Base-by-base conservation (phyloP, 2,329 filamentous ascomycete genomes). In the Claviceps africana region DNA sequence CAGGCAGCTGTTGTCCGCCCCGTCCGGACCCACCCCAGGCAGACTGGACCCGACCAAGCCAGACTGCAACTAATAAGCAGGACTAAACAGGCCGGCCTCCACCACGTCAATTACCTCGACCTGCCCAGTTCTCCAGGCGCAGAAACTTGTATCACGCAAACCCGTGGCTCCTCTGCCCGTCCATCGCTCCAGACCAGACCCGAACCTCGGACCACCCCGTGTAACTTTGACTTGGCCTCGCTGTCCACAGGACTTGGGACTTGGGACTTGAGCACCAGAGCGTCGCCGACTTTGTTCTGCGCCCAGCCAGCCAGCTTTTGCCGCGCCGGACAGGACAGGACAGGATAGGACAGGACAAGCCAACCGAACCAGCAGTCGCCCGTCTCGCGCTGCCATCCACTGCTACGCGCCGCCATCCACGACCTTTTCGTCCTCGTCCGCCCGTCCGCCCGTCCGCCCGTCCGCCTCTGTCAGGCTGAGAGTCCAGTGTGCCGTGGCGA, bases 101-200 rank as follows among this genome's bases (percentile, higher is more conserved):
- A 25, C 22, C 42, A 22, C 53, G 48, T 55, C 53, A 53, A 48
- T 51, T 54, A 51, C 50, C 52, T 55, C 52, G 45, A 39, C 44
- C 48, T 50, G 53, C 51, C 51, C 51, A 51, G 39, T 51, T 53
- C 25, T 46, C 51, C 21, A 53, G 53, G 35, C 53, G 56, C 55
- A 57, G 53, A 54, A 53, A 54, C 47, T 56, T 55, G 57, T 58
- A 58, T 58, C 55, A 58, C 57, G 57, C 57, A 58, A 58, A 58
- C 54, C 54, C 54, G 54, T 55, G 47, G 52, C 56, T 54, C 55
- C 56, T 54, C 55, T 56, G 51, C 50, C 55, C 39, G 45, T 53
- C 31, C 45, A 53, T 50, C 55, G 52, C 56, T 53, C 51, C 49
- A 54, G 35, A 37, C 35, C 35, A 42, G 51, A 43, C 53, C 56